These are phyloP conservation scores for Phytophthora meadii DNA, from an alignment of 352 stramenopile species.

Conservation along the genomic window DNA sequence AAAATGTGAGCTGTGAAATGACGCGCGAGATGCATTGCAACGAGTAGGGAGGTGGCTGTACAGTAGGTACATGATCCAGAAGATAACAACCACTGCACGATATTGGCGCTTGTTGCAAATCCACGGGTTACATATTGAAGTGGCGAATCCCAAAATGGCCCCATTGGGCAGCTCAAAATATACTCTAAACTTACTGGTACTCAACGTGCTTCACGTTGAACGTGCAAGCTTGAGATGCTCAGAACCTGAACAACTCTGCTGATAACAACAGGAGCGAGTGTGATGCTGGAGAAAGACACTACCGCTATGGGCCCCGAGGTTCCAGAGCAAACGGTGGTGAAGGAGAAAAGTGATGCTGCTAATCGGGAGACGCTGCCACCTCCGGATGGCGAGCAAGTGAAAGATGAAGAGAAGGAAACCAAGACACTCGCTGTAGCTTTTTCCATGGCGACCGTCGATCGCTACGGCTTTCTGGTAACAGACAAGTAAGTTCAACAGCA, in stretches of 20 bases:
- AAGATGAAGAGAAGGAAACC: constrained; percentile 28
- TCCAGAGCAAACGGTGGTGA: constrained; percentile 17
- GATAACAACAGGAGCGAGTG: neutral
- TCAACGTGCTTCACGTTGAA: neutral
- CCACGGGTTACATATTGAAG: neutral
- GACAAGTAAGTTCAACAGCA: constrained; percentile 57
- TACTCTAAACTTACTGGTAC: neutral
- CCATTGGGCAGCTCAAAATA: neutral
- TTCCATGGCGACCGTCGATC: constrained; percentile 62
- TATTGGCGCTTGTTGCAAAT: no score
- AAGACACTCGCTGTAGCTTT: constrained; percentile 38
- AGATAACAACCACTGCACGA: no score
- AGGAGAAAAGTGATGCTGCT: constrained; percentile 24
- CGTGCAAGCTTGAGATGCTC: neutral
- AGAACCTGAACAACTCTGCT: neutral
- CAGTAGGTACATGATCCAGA: no score
- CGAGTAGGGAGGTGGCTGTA: no score
- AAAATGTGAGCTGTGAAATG: no score
- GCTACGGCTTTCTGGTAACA: constrained; percentile 77
- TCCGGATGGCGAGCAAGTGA: constrained; percentile 10
- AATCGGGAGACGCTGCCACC: constrained; percentile 14
- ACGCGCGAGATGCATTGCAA: no score
- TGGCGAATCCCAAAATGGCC: neutral
- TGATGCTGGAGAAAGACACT: constrained; percentile 29
- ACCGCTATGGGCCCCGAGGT: constrained; percentile 16